A percentile compares a stretch with the other conserved stretches of the same genome.
These are phyloP conservation scores for Trifolium subterraneum DNA, from an alignment of 306 rosid species.

Conservation along the genomic window DNA sequence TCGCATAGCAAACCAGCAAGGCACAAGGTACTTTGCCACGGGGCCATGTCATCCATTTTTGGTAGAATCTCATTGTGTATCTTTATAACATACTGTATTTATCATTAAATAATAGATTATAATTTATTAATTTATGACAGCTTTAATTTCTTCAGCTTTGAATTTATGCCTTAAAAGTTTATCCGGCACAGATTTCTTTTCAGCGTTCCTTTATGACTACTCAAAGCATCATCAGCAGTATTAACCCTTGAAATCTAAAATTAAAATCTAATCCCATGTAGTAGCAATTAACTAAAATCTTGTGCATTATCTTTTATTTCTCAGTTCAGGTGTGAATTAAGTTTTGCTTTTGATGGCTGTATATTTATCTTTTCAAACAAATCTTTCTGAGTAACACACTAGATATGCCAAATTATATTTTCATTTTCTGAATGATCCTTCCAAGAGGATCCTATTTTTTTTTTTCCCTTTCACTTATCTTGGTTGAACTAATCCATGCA, in stretches of 20 bases:
- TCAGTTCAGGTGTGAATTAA: background rate
- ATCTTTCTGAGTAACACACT: background rate
- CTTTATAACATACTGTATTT: too few species aligned
- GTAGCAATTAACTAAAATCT: background rate
- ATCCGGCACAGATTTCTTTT: background rate
- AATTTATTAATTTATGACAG: too few species aligned
- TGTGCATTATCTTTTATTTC: background rate
- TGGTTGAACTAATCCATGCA: background rate
- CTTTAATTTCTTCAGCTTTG: background rate
- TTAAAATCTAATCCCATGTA: background rate
- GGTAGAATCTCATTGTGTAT: background rate
- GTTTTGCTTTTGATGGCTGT: background rate
- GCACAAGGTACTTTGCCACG: constrained; percentile 46
- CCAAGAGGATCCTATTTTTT: background rate
- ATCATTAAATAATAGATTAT: too few species aligned
- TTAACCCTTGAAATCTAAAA: background rate
- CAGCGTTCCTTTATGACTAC: background rate
- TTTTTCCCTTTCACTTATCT: background rate
- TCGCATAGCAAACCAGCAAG: constrained; percentile 63
- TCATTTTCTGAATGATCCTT: background rate
- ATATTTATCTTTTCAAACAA: background rate
- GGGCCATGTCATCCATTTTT: background rate
- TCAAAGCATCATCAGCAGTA: background rate
- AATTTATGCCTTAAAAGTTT: too few species aligned
- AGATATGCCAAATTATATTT: background rate